Percentiles rank a stretch among this genome's conserved stretches.
Conservation (phyloP, 192 early-diverging fungal species). For the Coemansia sp. region DNA sequence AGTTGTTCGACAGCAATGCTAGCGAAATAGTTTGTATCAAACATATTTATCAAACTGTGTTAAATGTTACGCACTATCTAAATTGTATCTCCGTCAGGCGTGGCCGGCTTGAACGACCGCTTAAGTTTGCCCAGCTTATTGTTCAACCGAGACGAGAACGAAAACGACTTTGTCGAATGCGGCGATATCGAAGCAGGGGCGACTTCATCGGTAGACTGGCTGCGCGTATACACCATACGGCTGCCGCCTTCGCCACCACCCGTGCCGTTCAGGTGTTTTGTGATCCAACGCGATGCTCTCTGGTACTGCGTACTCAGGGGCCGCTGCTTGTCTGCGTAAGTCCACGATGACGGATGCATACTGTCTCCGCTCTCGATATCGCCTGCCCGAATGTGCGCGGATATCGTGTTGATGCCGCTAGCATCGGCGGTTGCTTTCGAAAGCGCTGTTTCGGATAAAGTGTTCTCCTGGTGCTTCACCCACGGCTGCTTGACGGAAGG, state of each 20-base stretch:
- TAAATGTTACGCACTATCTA: too few species aligned
- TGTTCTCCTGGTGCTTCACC: conserved; percentile 28
- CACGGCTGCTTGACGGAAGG: conserved; percentile 25
- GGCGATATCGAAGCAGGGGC: conserved; percentile 6
- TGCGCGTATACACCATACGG: neutral
- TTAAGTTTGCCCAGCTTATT: conserved; percentile 41
- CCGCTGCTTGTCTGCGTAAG: conserved; percentile 24
- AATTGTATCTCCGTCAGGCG: neutral
- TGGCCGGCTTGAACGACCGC: conserved; percentile 20
- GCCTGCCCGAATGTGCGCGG: neutral
- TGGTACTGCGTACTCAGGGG: conserved; percentile 37
- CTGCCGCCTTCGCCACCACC: neutral
- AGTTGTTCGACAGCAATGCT: too few species aligned
- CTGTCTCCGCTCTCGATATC: neutral
- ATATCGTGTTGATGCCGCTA: neutral
- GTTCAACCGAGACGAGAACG: conserved; percentile 38
- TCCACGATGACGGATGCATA: conserved; percentile 28
- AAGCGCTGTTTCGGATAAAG: conserved; percentile 38
- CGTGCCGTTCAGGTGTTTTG: conserved; percentile 8
- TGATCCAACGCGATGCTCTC: conserved; percentile 29
- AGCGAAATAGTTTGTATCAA: too few species aligned
- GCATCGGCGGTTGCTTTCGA: conserved; percentile 3
- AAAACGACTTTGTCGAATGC: conserved; percentile 12
- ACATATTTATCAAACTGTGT: too few species aligned
- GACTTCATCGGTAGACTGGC: conserved; percentile 11